Conservation (phyloP, 176 grass and related monocot genomes). For the Oryza nivara region DNA sequence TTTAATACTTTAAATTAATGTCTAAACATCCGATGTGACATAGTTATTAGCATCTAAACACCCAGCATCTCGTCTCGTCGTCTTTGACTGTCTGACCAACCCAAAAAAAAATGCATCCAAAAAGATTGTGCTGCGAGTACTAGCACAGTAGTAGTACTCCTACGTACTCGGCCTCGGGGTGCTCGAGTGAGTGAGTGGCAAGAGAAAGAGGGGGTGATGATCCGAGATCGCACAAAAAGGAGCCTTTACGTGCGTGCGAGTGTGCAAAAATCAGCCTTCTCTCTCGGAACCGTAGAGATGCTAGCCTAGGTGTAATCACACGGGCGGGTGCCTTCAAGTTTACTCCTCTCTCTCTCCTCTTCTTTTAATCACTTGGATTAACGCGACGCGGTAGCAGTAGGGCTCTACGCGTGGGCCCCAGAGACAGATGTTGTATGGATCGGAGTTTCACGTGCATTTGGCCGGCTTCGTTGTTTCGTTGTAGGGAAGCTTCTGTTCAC, state of each 20-base stretch:
- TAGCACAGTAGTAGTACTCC: neutral
- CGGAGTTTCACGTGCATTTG: neutral
- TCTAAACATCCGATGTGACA: no score
- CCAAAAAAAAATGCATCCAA: neutral
- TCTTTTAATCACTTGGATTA: neutral
- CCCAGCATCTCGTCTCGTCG: neutral
- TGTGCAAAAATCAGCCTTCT: neutral
- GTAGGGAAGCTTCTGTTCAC: neutral
- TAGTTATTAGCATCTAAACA: no score
- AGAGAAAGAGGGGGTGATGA: neutral
- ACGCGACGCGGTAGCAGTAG: neutral
- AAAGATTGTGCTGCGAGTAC: no score
- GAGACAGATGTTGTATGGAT: neutral
- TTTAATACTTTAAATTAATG: no score
- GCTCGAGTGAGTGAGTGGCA: neutral
- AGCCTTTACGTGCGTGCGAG: neutral
- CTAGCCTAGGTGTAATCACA: neutral
- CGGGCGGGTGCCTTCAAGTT: conserved; percentile 4
- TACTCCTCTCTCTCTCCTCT: neutral
- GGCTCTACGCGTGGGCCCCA: no score
- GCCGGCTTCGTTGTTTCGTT: no score
- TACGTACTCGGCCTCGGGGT: neutral
- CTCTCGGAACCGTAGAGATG: neutral
- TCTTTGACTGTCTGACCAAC: no score
- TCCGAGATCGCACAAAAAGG: conserved; percentile 6